A percentile compares a stretch with the other conserved stretches of the same genome.
Evolutionary conservation across 2,329 filamentous ascomycete species (phyloP).

Genomic region (Chaetomium olivaceum): DNA sequence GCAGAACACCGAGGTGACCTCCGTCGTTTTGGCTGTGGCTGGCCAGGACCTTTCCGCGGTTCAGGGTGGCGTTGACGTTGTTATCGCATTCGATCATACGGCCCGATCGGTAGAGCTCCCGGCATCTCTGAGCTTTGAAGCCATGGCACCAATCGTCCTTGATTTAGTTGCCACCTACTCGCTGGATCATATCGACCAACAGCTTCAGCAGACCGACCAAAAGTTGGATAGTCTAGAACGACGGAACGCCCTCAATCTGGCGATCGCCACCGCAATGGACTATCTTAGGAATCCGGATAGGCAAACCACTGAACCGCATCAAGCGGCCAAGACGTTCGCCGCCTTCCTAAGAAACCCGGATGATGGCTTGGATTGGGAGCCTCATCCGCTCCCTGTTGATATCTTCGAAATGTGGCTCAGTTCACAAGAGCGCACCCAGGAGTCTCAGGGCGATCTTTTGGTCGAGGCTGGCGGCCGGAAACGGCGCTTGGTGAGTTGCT

Average conservation of each 20-base stretch:
- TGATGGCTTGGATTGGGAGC: constrained; percentile 48
- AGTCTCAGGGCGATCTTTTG: constrained; percentile 18
- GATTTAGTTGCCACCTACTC: constrained; percentile 53
- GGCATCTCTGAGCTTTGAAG: constrained; percentile 30
- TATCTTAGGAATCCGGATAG: constrained; percentile 45
- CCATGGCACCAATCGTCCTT: constrained; percentile 46
- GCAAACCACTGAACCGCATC: constrained; percentile 46
- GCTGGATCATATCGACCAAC: constrained; percentile 57
- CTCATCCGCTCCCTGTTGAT: constrained; percentile 48
- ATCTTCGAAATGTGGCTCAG: constrained; percentile 51
- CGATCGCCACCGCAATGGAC: constrained; percentile 41
- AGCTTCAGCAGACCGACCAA: constrained; percentile 46
- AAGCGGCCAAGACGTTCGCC: constrained; percentile 50
- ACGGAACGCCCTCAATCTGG: constrained; percentile 44
- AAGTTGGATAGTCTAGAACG: constrained; percentile 47
- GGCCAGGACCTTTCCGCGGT: constrained; percentile 42
- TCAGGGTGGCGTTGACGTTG: constrained; percentile 48
- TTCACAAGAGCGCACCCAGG: constrained; percentile 41
- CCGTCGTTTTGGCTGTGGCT: constrained; percentile 47
- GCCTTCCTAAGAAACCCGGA: constrained; percentile 46
- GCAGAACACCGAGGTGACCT: constrained; percentile 31
- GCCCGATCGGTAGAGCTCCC: constrained; percentile 44
- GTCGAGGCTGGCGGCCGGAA: constrained; percentile 44
- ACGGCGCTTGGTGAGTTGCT: constrained; percentile 48
- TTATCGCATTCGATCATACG: constrained; percentile 57